These are phyloP conservation scores for Apiospora koreana DNA, from an alignment of 2,329 filamentous ascomycete species.

Conservation along the genomic window DNA sequence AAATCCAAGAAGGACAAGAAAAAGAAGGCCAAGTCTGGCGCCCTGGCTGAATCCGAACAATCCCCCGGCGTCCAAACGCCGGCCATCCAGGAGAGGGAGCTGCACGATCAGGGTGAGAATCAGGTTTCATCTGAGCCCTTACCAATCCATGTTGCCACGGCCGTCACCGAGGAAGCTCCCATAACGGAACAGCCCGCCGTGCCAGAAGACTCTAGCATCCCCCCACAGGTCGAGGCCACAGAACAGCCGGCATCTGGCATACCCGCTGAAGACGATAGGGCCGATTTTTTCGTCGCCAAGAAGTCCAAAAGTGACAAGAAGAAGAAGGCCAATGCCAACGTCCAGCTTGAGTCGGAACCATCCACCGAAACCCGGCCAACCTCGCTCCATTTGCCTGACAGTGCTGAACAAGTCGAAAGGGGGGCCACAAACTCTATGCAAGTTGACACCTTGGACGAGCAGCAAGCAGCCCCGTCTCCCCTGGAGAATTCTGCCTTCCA, in stretches of 20 bases:
- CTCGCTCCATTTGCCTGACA: neutral
- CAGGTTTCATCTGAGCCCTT: neutral
- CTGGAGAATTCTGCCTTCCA: no score
- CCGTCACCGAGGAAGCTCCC: neutral
- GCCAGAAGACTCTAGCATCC: neutral
- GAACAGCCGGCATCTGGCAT: neutral
- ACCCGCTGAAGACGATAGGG: neutral
- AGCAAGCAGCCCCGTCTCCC: neutral
- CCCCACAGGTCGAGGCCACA: neutral
- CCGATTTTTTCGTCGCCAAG: neutral
- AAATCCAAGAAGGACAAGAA: slow-evolving; percentile 30
- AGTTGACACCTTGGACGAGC: neutral
- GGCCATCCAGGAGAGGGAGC: neutral
- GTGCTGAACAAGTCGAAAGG: neutral
- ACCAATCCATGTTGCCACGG: neutral
- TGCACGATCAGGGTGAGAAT: neutral
- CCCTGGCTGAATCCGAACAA: neutral
- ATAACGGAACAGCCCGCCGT: neutral
- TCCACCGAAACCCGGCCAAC: neutral
- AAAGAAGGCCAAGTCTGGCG: neutral
- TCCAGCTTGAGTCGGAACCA: slow-evolving; percentile 16
- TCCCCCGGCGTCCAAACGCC: neutral
- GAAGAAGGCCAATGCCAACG: slow-evolving; percentile 14
- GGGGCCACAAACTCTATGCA: neutral
- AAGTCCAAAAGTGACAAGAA: slow-evolving; percentile 26